phyloP scores from a whole-genome alignment of 2,329 filamentous ascomycete genomes.

The Hypoxylon sp. region DNA sequence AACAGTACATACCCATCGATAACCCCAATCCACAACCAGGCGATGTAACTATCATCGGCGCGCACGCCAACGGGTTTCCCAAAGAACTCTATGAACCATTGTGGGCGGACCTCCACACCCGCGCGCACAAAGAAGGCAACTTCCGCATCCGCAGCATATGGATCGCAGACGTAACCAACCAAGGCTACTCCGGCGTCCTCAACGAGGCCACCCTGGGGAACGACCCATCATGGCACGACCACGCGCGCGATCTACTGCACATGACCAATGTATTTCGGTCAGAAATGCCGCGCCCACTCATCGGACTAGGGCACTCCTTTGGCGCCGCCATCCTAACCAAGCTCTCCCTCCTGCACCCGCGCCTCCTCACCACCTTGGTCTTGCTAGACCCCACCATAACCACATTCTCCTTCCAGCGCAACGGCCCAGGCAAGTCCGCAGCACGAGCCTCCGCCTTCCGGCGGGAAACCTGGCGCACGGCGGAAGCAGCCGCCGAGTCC shows the following conservation, averaged over 20 bases:
- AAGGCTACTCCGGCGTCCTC: conserved; percentile 81
- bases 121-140: conserved; percentile 57
- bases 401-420: conserved; percentile 57
- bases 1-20: conserved; percentile 86
- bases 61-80: conserved; percentile 92
- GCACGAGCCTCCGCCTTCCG: conserved; percentile 76
- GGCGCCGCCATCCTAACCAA: conserved; percentile 81
- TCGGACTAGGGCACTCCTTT: conserved; percentile 92
- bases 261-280: conserved; percentile 86
- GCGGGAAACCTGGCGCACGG: conserved; percentile 85
- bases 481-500: conserved; percentile 73
- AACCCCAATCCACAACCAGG: conserved; percentile 77
- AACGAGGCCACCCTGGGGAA: conserved; percentile 85
- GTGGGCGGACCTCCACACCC: conserved; percentile 82
- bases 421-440: conserved; percentile 55
- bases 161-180: conserved; percentile 90
- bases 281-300: conserved; percentile 82
- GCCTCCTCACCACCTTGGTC: conserved; percentile 80
- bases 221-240: conserved; percentile 90
- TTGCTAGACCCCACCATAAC: conserved; percentile 89
- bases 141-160: conserved; percentile 85
- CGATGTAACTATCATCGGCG: conserved; percentile 86
- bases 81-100: conserved; percentile 97
- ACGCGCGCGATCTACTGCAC: conserved; percentile 85
- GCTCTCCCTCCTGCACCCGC: conserved; percentile 81